Conservation (phyloP, 345 rosid genomes). For the Bretschneidera sinensis region DNA sequence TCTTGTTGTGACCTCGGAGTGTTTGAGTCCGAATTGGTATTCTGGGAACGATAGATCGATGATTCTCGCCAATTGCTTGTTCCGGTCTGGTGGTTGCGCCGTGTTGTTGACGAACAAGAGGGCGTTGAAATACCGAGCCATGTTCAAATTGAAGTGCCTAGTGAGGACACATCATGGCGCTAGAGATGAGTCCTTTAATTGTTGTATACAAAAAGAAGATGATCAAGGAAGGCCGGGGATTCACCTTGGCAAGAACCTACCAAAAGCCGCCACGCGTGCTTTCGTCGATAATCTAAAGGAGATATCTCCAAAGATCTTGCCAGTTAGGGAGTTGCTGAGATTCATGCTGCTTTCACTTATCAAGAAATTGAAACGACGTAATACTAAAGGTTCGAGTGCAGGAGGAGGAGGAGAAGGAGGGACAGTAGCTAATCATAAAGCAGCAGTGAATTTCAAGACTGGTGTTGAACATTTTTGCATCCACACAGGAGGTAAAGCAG, state of each 20-base stretch:
- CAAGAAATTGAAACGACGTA: conserved; percentile 30
- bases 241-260: conserved; percentile 66
- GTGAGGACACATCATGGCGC: conserved; percentile 89
- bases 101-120: conserved; percentile 69
- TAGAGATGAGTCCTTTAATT: conserved; percentile 60
- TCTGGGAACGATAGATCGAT: conserved; percentile 75
- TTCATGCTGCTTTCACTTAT: conserved; percentile 28
- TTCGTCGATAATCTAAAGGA: conserved; percentile 68
- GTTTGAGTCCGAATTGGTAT: conserved; percentile 80
- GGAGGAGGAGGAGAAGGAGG: no score
- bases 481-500: conserved; percentile 93
- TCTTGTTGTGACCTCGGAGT: conserved; percentile 67
- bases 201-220: conserved; percentile 72
- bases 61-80: conserved; percentile 82
- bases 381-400: no score
- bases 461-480: conserved; percentile 91
- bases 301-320: conserved; percentile 72
- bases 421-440: no score
- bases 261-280: conserved; percentile 69
- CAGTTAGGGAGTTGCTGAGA: conserved; percentile 61
- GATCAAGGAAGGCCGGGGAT: conserved; percentile 59
- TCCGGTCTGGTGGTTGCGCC: conserved; percentile 78
- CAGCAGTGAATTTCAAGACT: conserved; percentile 60
- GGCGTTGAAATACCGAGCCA: conserved; percentile 36
- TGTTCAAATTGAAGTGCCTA: conserved; percentile 67